Evolutionary conservation across 768 basidiomycete species (phyloP).

Genomic region (Mycena chlorophos): DNA sequence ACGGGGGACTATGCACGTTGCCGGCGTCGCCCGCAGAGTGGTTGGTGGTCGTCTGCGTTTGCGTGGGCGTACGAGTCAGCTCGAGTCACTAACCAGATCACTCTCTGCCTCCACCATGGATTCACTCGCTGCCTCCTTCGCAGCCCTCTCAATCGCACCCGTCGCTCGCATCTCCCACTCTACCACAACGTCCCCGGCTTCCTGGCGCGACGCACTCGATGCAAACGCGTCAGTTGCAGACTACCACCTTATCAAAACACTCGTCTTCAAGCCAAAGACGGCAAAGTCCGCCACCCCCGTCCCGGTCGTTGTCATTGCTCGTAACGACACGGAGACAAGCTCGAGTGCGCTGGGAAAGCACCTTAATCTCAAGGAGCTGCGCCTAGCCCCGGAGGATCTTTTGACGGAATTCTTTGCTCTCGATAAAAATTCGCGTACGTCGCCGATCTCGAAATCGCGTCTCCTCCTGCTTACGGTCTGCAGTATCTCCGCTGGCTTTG

Average conservation of each 20-base stretch:
- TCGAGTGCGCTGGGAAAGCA: slow-evolving; percentile 76
- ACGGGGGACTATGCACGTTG: not conserved
- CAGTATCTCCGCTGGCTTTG: slow-evolving; percentile 83
- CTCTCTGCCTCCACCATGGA: slow-evolving; percentile 39
- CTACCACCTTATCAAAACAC: slow-evolving; percentile 72
- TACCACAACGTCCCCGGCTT: slow-evolving; percentile 64
- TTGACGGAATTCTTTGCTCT: slow-evolving; percentile 81
- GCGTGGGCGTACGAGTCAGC: slow-evolving; percentile 2
- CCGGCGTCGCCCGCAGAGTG: not conserved
- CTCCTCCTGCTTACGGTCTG: slow-evolving; percentile 11
- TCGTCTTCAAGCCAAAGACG: slow-evolving; percentile 95
- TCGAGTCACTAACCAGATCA: slow-evolving; percentile 21
- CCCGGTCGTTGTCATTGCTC: slow-evolving; percentile 84
- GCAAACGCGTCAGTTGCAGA: slow-evolving; percentile 50
- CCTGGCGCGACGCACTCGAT: slow-evolving; percentile 76
- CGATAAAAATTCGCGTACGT: slow-evolving; percentile 84
- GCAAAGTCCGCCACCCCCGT: slow-evolving; percentile 84
- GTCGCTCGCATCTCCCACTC: slow-evolving; percentile 55
- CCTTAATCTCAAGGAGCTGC: slow-evolving; percentile 82
- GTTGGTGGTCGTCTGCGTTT: not conserved
- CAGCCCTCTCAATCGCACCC: slow-evolving; percentile 56
- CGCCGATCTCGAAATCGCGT: slow-evolving; percentile 1
- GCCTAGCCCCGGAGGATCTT: slow-evolving; percentile 84
- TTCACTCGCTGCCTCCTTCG: slow-evolving; percentile 44
- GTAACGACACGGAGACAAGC: slow-evolving; percentile 82